A percentile compares a stretch with the other conserved stretches of the same genome.
Evolutionary conservation across 352 stramenopile genomes (phyloP).

Genomic region (Pythium dissotocum): DNA sequence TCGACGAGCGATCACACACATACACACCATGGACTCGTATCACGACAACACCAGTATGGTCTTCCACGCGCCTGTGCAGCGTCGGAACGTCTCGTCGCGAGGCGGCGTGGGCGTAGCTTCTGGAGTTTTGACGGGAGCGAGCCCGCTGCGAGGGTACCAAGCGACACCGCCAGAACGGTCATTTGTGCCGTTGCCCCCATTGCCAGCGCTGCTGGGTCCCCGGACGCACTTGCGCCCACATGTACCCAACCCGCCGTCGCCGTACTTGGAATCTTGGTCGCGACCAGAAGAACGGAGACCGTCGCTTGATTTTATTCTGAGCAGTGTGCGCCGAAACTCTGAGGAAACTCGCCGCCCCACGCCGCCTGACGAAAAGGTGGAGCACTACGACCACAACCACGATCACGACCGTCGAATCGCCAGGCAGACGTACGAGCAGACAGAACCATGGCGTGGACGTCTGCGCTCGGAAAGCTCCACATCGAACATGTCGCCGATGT

Average conservation of each 20-base stretch:
- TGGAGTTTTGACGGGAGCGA: background rate
- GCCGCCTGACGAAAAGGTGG: background rate
- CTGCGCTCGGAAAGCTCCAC: background rate
- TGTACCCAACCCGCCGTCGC: background rate
- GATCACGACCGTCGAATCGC: background rate
- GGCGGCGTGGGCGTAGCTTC: background rate
- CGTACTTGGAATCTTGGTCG: background rate
- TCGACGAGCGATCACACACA: background rate
- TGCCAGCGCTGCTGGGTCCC: constrained; percentile 13
- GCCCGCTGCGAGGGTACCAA: background rate
- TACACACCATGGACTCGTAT: background rate
- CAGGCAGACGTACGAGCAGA: background rate
- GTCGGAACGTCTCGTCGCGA: background rate
- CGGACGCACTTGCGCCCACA: constrained; percentile 15
- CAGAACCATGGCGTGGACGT: background rate
- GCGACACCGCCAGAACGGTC: background rate
- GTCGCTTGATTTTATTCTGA: constrained; percentile 2
- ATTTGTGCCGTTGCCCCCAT: constrained; percentile 12
- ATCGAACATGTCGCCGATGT: constrained; percentile 3
- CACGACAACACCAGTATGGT: constrained; percentile 26
- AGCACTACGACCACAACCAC: background rate
- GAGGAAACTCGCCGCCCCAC: background rate
- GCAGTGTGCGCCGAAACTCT: background rate
- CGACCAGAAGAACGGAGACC: background rate
- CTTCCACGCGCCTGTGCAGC: constrained; percentile 28